These are phyloP conservation scores for Sporodiniella umbellata DNA, from an alignment of 371 early-diverging fungal species.

Conservation along the genomic window DNA sequence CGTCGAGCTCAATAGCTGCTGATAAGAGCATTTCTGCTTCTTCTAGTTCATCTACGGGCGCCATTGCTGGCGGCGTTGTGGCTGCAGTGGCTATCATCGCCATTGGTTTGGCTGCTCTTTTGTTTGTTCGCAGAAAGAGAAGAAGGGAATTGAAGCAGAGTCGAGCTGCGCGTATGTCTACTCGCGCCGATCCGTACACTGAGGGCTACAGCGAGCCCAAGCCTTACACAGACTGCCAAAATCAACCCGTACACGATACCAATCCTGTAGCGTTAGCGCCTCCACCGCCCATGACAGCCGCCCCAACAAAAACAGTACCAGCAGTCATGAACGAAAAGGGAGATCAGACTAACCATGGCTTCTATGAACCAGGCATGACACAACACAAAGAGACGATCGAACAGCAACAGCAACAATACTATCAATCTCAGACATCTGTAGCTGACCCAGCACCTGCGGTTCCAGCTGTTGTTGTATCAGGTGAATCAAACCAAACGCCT, in stretches of 20 bases:
- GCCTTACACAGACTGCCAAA: background rate
- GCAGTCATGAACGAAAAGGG: too few relatives aligned
- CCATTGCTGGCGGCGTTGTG: background rate
- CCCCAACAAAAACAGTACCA: background rate
- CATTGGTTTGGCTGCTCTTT: background rate
- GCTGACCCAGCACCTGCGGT: background rate
- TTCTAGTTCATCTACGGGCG: conserved; percentile 16
- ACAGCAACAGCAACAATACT: background rate
- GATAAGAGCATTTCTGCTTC: background rate
- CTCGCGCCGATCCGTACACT: background rate
- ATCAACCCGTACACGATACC: background rate
- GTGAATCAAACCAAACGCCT: background rate
- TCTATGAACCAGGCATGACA: background rate
- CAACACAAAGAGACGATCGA: background rate
- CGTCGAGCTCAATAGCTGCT: background rate
- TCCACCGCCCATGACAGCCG: background rate
- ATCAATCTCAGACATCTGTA: background rate
- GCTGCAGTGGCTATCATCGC: background rate
- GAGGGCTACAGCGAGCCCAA: background rate
- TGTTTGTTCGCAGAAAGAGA: conserved; percentile 1
- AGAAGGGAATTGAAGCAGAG: background rate
- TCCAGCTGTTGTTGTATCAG: background rate
- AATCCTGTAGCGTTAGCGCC: background rate
- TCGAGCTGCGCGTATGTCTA: conserved; percentile 2
- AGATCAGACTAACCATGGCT: too few relatives aligned